These are phyloP conservation scores for Mallotus repandus DNA, from an alignment of 441 rosid genomes.

Conservation along the genomic window DNA sequence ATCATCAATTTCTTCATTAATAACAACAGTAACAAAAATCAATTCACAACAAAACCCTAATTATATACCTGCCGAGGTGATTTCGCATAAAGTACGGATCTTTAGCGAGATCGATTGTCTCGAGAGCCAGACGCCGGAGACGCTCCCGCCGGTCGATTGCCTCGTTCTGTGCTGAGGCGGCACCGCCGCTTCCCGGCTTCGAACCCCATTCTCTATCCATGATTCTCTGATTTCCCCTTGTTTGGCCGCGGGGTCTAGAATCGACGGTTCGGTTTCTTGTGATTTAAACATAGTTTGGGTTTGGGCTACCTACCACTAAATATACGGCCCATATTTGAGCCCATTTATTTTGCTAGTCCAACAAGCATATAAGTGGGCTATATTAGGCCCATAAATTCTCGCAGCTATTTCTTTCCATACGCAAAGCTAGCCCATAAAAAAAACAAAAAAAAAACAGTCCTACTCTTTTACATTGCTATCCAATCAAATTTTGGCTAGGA, in stretches of 20 bases:
- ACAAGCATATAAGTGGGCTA: too few relatives aligned
- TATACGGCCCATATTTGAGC: too few relatives aligned
- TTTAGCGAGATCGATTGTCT: slow-evolving; percentile 92
- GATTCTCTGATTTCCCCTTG: slow-evolving; percentile 12
- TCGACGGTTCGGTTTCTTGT: not conserved
- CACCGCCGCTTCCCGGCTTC: slow-evolving; percentile 97
- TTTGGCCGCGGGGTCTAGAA: not conserved
- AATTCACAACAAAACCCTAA: not conserved
- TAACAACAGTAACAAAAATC: not conserved
- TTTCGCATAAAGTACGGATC: slow-evolving; percentile 99
- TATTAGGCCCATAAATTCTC: too few relatives aligned
- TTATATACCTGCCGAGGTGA: slow-evolving; percentile 80
- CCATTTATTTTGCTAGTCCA: too few relatives aligned
- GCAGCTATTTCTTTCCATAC: too few relatives aligned
- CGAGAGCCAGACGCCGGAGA: slow-evolving; percentile 92
- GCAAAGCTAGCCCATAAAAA: too few relatives aligned
- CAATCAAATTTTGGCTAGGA: too few relatives aligned
- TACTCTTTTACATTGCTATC: too few relatives aligned
- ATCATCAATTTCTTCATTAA: slow-evolving; percentile 4
- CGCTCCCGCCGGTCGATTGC: slow-evolving; percentile 98
- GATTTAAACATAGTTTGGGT: too few relatives aligned
- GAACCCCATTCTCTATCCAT: slow-evolving; percentile 99
- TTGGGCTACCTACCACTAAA: too few relatives aligned
- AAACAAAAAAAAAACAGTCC: too few relatives aligned
- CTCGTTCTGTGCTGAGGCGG: slow-evolving; percentile 89